phyloP scores from a whole-genome alignment of 371 early-diverging fungal genomes.

The Conidiobolus incongruus region DNA sequence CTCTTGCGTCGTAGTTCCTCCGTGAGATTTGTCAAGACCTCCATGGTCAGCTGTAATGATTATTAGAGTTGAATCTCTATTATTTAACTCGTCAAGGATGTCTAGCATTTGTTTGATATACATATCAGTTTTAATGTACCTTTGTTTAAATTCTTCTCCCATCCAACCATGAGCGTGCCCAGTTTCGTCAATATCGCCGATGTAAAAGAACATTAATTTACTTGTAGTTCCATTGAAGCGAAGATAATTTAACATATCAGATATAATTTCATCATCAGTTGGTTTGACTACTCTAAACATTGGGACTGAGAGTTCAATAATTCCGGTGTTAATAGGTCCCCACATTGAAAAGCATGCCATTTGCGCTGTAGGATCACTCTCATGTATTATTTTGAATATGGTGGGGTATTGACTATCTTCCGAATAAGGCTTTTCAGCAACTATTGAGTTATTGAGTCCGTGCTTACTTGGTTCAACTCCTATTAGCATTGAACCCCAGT shows the following conservation, averaged over 20 bases:
- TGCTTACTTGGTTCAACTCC: conserved; percentile 5
- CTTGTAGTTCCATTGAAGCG: not conserved
- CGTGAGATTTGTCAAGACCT: conserved; percentile 3
- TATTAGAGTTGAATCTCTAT: conserved; percentile 1
- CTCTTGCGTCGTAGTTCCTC: conserved; percentile 3
- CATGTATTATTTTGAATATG: conserved; percentile 4
- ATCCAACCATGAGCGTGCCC: conserved; percentile 4
- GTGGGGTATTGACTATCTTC: conserved; percentile 5
- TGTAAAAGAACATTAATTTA: conserved; percentile 4
- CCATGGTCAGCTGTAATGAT: conserved; percentile 9
- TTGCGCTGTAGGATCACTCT: not conserved
- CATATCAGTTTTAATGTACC: conserved; percentile 2
- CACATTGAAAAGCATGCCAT: conserved; percentile 4
- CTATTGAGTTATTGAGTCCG: conserved; percentile 3
- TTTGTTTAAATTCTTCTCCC: conserved; percentile 1
- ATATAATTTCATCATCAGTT: not conserved
- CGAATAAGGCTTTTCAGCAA: conserved; percentile 1
- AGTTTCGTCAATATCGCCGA: conserved; percentile 5
- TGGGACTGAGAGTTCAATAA: conserved; percentile 5
- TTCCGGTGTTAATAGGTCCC: conserved; percentile 7
- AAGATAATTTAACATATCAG: conserved; percentile 4
- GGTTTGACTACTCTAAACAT: not conserved
- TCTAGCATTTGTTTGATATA: conserved; percentile 1
- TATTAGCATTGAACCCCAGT: conserved; percentile 7
- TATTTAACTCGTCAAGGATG: not conserved